phyloP scores from a whole-genome alignment of 1,139 yeast species.

The Candida albicans region DNA sequence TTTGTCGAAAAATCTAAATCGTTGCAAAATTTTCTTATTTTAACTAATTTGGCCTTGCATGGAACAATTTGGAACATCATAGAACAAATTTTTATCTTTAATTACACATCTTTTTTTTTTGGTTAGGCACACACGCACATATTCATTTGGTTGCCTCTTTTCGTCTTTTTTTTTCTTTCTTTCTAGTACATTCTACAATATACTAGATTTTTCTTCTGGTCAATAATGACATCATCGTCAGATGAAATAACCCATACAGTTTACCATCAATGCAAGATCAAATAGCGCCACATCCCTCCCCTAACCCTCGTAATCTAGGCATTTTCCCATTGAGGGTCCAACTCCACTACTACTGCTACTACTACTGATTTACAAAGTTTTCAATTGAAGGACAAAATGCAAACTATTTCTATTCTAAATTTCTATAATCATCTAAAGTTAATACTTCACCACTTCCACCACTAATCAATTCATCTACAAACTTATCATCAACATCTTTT shows the following conservation, averaged over 20 bases:
- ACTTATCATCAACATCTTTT: conserved; percentile 30
- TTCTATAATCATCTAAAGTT: conserved; percentile 19
- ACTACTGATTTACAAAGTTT: no score
- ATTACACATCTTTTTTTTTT: conserved; percentile 1
- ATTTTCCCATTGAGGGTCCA: no score
- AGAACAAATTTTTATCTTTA: conserved; percentile 7
- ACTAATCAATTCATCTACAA: conserved; percentile 19
- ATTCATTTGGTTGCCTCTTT: no score
- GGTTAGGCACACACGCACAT: not conserved
- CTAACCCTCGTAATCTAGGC: no score
- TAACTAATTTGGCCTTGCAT: conserved; percentile 4
- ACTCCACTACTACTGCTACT: no score
- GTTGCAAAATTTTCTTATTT: conserved; percentile 4
- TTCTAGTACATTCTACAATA: not conserved
- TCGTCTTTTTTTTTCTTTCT: no score
- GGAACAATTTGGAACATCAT: conserved; percentile 8
- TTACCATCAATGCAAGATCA: no score
- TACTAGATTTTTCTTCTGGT: not conserved
- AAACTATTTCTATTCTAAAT: conserved; percentile 1
- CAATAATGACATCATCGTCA: no score
- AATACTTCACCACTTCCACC: conserved; percentile 23
- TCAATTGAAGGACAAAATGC: no score
- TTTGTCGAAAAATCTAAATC: conserved; percentile 4
- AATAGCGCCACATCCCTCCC: no score
- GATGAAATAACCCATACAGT: no score